A percentile compares a stretch with the other conserved stretches of the same genome.
These are phyloP conservation scores for Cladosporium sp. DNA, from an alignment of 2,329 filamentous ascomycete genomes.

Conservation along the genomic window DNA sequence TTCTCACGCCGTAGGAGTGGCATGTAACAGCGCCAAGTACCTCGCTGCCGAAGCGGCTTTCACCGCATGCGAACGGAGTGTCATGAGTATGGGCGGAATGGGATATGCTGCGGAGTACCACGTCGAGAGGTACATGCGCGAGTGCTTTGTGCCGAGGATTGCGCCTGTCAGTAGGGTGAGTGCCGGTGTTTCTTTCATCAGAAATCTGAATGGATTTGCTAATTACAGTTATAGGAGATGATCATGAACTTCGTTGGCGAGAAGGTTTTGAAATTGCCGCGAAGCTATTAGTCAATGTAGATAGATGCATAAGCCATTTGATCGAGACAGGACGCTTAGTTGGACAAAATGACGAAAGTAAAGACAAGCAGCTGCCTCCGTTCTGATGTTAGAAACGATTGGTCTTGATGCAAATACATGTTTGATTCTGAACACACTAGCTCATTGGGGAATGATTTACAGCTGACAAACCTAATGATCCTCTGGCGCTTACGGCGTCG, in stretches of 20 bases:
- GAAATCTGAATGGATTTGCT: neutral
- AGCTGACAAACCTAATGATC: neutral
- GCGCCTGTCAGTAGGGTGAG: constrained; percentile 58
- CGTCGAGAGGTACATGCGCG: constrained; percentile 60
- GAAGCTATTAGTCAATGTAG: constrained; percentile 58
- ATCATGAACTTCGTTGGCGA: constrained; percentile 72
- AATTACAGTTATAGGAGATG: constrained; percentile 59
- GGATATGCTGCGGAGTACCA: constrained; percentile 64
- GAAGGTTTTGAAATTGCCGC: constrained; percentile 65
- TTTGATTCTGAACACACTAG: neutral
- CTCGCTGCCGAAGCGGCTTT: constrained; percentile 63
- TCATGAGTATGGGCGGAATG: constrained; percentile 62
- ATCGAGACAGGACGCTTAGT: neutral
- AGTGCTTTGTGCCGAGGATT: constrained; percentile 60
- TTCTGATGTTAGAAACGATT: neutral
- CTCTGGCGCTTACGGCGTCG: neutral
- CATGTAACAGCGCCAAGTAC: constrained; percentile 59
- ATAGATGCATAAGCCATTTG: neutral
- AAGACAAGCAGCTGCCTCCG: neutral
- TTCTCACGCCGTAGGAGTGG: constrained; percentile 52
- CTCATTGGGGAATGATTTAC: neutral
- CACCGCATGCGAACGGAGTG: constrained; percentile 59
- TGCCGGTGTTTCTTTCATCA: constrained; percentile 6
- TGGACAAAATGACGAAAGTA: neutral
- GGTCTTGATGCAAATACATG: neutral